A percentile compares a stretch with the other conserved stretches of the same genome.
Conservation (phyloP, 108 stramenopile genomes). For the Skeletonema tropicum region DNA sequence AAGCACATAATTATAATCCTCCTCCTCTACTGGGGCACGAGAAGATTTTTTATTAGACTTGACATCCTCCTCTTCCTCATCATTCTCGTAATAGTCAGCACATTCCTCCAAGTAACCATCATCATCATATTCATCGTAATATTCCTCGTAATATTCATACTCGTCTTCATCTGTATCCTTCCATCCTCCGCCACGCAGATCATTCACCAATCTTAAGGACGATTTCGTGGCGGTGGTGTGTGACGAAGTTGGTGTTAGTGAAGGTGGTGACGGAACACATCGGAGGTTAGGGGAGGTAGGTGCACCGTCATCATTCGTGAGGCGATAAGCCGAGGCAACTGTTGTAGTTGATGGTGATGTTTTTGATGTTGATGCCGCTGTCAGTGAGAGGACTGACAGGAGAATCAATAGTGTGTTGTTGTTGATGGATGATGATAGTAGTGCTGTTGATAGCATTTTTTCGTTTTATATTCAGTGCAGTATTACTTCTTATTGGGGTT, state of each 20-base stretch:
- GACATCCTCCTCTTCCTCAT: not conserved
- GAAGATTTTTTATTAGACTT: not conserved
- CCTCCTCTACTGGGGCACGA: not conserved
- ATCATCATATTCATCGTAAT: not conserved
- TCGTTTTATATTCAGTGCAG: not conserved
- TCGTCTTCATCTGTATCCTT: not conserved
- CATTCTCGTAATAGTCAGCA: not conserved
- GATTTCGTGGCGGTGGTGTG: not conserved
- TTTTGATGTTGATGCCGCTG: not conserved
- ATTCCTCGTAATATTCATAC: conserved; percentile 4
- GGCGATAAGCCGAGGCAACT: not conserved
- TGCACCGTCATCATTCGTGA: not conserved
- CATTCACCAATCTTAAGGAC: not conserved
- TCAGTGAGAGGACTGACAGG: not conserved
- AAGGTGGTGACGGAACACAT: not conserved
- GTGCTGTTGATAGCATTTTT: not conserved
- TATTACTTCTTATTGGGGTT: not conserved
- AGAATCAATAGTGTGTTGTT: not conserved
- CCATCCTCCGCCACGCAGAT: not conserved
- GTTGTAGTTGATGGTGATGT: not conserved
- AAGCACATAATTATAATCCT: not conserved
- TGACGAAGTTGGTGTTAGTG: not conserved
- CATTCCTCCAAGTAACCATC: not conserved
- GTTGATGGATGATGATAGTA: not conserved
- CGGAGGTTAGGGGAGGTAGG: not conserved